Evolutionary conservation across 805 yeast genomes (phyloP).

Genomic region (Metschnikowia reukaufii): DNA sequence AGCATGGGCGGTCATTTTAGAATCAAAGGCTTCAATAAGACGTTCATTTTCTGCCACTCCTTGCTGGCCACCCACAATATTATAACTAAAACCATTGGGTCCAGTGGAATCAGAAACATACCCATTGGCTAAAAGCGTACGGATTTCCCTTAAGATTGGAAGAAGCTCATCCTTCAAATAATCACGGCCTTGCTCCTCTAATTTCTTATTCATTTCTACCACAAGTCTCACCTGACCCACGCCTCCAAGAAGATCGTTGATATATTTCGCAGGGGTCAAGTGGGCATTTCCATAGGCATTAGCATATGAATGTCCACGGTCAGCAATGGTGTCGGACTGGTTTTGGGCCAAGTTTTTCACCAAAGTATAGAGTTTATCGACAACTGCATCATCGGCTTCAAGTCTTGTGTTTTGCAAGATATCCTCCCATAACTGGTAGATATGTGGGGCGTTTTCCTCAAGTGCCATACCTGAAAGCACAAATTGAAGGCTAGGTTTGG

Average conservation of each 20-base stretch:
- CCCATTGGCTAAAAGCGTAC: slow-evolving; percentile 43
- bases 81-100: slow-evolving; percentile 50
- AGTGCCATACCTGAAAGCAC: slow-evolving; percentile 68
- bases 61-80: slow-evolving; percentile 58
- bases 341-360: slow-evolving; percentile 75
- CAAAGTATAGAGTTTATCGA: slow-evolving; percentile 69
- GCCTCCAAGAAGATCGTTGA: slow-evolving; percentile 70
- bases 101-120: slow-evolving; percentile 8
- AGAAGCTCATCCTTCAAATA: slow-evolving; percentile 50
- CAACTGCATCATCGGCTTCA: slow-evolving; percentile 40
- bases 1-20: slow-evolving; percentile 18
- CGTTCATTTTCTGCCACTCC: slow-evolving; percentile 37
- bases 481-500: slow-evolving; percentile 52
- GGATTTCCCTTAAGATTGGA: slow-evolving; percentile 59
- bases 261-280: slow-evolving; percentile 56
- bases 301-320: slow-evolving; percentile 86
- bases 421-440: slow-evolving; percentile 68
- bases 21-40: slow-evolving; percentile 32
- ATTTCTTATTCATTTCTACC: slow-evolving; percentile 52
- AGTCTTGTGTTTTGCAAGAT: slow-evolving; percentile 71
- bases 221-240: slow-evolving; percentile 73
- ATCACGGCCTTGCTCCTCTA: slow-evolving; percentile 41
- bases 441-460: slow-evolving; percentile 56
- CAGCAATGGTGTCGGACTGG: slow-evolving; percentile 76
- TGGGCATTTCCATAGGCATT: slow-evolving; percentile 63